A percentile compares a stretch with the other conserved stretches of the same genome.
These are phyloP conservation scores for Trifolium repens DNA, from an alignment of 306 rosid species.

Conservation along the genomic window DNA sequence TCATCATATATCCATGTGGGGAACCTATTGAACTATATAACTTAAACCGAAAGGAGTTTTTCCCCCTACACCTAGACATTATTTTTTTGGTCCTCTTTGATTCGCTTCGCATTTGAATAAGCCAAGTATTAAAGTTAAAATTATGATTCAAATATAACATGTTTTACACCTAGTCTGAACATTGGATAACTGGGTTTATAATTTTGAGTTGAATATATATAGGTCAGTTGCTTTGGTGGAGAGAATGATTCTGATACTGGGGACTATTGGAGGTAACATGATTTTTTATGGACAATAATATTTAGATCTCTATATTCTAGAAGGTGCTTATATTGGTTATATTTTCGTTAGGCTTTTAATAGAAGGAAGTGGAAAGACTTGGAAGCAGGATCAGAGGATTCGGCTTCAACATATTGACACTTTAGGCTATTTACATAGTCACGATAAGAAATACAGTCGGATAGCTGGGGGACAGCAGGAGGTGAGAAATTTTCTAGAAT, in stretches of 20 bases:
- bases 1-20: neutral
- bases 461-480: constrained; percentile 99
- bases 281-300: neutral
- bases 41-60: neutral
- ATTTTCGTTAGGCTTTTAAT: constrained; percentile 58
- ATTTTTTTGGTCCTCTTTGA: neutral
- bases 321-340: constrained; percentile 40
- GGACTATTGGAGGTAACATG: constrained; percentile 79
- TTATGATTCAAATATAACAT: constrained; percentile 27
- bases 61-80: neutral
- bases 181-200: constrained; percentile 33
- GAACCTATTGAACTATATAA: neutral
- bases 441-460: constrained; percentile 92
- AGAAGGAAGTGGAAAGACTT: constrained; percentile 94
- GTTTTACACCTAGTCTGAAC: constrained; percentile 10
- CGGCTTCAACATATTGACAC: constrained; percentile 97
- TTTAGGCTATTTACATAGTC: constrained; percentile 81
- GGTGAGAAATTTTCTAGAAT: constrained; percentile 60
- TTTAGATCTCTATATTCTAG: constrained; percentile 26
- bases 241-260: constrained; percentile 83
- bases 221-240: constrained; percentile 98
- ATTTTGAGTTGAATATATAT: constrained; percentile 37
- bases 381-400: constrained; percentile 95
- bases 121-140: constrained; percentile 14
- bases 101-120: constrained; percentile 17